phyloP scores from a whole-genome alignment of 805 yeast genomes.

The Spathaspora arborariae region DNA sequence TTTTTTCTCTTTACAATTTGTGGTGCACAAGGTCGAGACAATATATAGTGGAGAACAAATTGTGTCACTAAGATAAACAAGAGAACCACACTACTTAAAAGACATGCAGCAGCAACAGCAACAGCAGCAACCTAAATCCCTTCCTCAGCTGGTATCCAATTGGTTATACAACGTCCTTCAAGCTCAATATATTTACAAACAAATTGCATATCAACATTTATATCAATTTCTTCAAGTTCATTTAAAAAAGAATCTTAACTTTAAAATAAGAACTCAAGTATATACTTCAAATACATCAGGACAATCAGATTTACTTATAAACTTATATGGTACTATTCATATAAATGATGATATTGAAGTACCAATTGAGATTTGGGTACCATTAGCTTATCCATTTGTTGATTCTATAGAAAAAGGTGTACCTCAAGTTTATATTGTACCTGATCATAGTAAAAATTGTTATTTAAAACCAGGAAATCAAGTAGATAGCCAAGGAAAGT shows the following conservation, averaged over 20 bases:
- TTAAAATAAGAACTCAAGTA: constrained; percentile 66
- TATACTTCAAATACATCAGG: constrained; percentile 54
- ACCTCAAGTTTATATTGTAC: constrained; percentile 65
- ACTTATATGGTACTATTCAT: constrained; percentile 57
- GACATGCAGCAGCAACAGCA: background rate
- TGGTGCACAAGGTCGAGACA: background rate
- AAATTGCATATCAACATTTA: constrained; percentile 59
- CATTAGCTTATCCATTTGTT: constrained; percentile 60
- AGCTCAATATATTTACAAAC: constrained; percentile 57
- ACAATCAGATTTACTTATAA: constrained; percentile 52
- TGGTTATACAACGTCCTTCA: constrained; percentile 41
- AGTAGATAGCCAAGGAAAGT: constrained; percentile 66
- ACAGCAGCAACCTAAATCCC: constrained; percentile 4
- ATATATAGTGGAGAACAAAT: background rate
- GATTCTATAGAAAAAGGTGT: constrained; percentile 29
- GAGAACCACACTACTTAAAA: background rate
- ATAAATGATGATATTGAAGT: constrained; percentile 18
- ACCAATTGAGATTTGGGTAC: constrained; percentile 76
- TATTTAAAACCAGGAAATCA: constrained; percentile 55
- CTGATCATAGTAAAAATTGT: constrained; percentile 42
- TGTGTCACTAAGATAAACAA: background rate
- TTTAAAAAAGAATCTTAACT: constrained; percentile 31
- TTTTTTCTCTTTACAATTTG: background rate
- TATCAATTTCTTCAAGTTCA: constrained; percentile 49
- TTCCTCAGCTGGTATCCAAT: constrained; percentile 30